Percentiles rank a stretch among this genome's conserved stretches.
Conservation (phyloP, 192 early-diverging fungal genomes). For the Kappamyces sp. region DNA sequence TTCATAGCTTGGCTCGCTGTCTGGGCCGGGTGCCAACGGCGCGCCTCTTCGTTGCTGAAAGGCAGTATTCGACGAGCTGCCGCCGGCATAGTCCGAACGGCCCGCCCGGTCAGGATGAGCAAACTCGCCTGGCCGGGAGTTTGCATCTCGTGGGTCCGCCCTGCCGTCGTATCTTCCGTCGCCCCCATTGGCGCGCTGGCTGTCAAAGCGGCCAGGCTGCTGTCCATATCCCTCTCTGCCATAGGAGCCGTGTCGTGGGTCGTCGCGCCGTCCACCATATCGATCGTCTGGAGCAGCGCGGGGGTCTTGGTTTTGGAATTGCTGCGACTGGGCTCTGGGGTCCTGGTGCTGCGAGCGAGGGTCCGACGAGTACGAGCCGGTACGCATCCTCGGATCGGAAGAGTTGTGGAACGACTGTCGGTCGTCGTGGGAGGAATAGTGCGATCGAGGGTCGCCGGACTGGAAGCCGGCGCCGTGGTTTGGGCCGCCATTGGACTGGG, state of each 20-base stretch:
- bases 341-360: slow-evolving; percentile 3
- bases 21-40: slow-evolving; percentile 7
- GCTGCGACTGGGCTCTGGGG: neutral
- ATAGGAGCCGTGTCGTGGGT: neutral
- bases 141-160: neutral
- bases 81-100: neutral
- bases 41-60: slow-evolving; percentile 1
- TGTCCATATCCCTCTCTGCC: neutral
- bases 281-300: neutral
- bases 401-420: too few relatives aligned
- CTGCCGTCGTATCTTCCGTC: neutral
- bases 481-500: too few relatives aligned
- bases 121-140: neutral
- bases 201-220: too few relatives aligned
- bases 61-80: neutral
- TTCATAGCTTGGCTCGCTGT: slow-evolving; percentile 7
- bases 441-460: too few relatives aligned
- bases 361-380: neutral
- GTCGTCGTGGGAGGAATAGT: too few relatives aligned
- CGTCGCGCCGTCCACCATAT: neutral
- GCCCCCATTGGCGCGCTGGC: neutral
- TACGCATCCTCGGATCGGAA: too few relatives aligned
- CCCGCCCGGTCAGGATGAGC: neutral
- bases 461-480: too few relatives aligned
- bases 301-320: neutral